phyloP scores from a whole-genome alignment of 129 eudicot genomes.

The Helianthus annuus region HanXRQr2.0-SUNRISE NC_035437.2:123797606-123798105 shows the following conservation, averaged over 20 bases:
- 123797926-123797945: constrained; percentile 70
- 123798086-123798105: constrained; percentile 19
- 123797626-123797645: constrained; percentile 32
- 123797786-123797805: constrained; percentile 39
- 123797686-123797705: constrained; percentile 67
- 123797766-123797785: constrained; percentile 84
- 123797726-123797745: constrained; percentile 75
- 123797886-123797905: constrained; percentile 46
- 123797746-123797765: constrained; percentile 50
- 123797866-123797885: background rate
- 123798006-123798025: constrained; percentile 62
- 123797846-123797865: background rate
- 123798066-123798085: constrained; percentile 33
- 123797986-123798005: constrained; percentile 38
- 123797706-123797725: constrained; percentile 73
- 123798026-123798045: constrained; percentile 46
- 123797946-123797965: constrained; percentile 52
- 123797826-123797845: background rate
- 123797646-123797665: constrained; percentile 79
- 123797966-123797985: constrained; percentile 46
- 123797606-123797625: background rate
- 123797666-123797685: constrained; percentile 63
- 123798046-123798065: constrained; percentile 29
- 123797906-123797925: constrained; percentile 90
- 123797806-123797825: background rate